Percentiles rank a stretch among this genome's conserved stretches.
These are phyloP conservation scores for Castanea mollissima DNA, from an alignment of 306 rosid species.

Conservation along the genomic window DNA sequence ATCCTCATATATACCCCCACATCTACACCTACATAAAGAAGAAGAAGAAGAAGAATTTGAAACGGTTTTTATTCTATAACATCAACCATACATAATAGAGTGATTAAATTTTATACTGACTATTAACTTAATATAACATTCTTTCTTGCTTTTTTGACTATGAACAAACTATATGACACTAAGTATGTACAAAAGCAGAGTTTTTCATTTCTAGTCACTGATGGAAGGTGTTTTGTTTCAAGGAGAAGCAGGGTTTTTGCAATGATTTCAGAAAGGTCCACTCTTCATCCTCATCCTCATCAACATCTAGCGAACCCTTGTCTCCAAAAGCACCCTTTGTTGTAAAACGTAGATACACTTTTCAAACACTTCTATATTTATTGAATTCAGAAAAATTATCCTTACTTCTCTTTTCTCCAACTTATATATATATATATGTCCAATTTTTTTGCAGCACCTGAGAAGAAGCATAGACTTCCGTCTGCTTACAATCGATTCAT, in stretches of 20 bases:
- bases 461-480: conserved; percentile 95
- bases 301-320: conserved; percentile 60
- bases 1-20: background rate
- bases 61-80: no score
- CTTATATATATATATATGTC: background rate
- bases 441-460: conserved; percentile 65
- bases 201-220: background rate
- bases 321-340: conserved; percentile 90
- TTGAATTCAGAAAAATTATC: background rate
- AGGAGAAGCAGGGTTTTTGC: conserved; percentile 58
- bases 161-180: no score
- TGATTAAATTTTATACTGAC: no score
- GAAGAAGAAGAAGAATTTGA: background rate
- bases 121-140: no score
- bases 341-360: conserved; percentile 64
- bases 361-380: background rate
- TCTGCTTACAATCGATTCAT: conserved; percentile 98
- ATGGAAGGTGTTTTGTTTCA: background rate
- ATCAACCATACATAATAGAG: no score
- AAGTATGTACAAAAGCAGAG: no score
- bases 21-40: background rate
- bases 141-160: no score
- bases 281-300: conserved; percentile 56
- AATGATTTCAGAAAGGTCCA: conserved; percentile 56
- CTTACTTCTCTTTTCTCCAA: background rate